Base-by-base conservation (phyloP, 768 basidiomycete species). In the Infundibulicybe gibba region DNA sequence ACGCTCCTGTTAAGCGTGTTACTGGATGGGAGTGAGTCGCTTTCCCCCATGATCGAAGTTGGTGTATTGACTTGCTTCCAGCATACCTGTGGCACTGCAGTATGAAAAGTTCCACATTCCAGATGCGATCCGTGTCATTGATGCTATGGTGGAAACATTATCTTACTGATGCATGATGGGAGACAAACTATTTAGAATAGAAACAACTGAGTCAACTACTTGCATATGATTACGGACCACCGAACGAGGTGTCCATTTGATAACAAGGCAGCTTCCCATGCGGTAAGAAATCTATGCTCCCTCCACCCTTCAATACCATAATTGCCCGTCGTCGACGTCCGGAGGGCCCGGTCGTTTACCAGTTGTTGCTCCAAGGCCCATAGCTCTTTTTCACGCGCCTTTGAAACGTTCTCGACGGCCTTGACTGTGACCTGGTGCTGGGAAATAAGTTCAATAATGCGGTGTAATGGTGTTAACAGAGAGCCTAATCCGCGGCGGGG, bases 71-170 rank as follows among this genome's bases (percentile, higher is more conserved):
- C 44, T n/a, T 39, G 31, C 44, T 38, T 39, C 33, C 46, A 94
- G 90, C 54, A 80, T 84, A n/a, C 93, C 93, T 2, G 83, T 83
- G 17, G 87, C 81, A 32, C 69, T 97, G 53, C 84, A 87, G 47
- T 97, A 81, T 56, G 94, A 97, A 70, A 94, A 90, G 66, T 95
- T 97, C 65, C 82, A 87, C 66, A 83, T 94, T 56, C 94, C 94
- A 1, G 94, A 97, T 60, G 74, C 86, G 2, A 72, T 97, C 52
- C 77, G 92, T 43, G 72, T 97, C 34, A 61, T 94, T 49, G 93
- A 95, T 58, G 87, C 83, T 17, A 69, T 94, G 10, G 74, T 94
- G 41, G 88, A 94, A 62, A 93, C 92, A 2, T 70, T 95, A 55
- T 65, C 74, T 20, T 95, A 84, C 62, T 90, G 33, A 57, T 44